phyloP scores from a whole-genome alignment of 2,329 filamentous ascomycete genomes.

The Colletotrichum salicis region DNA sequence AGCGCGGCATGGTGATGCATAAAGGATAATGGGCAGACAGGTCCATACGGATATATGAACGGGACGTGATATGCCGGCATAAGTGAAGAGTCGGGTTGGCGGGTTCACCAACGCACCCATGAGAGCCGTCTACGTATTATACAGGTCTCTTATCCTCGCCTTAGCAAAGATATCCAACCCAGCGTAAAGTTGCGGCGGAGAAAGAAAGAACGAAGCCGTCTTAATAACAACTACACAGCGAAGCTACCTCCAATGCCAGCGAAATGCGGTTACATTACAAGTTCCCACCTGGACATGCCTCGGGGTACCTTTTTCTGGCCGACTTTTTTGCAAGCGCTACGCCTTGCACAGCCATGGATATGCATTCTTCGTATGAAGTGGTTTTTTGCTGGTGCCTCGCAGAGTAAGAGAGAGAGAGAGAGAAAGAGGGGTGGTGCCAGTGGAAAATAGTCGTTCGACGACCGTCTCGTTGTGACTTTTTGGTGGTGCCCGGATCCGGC shows the following conservation, averaged over 20 bases:
- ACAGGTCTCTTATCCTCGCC: neutral
- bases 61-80: conserved; percentile 2
- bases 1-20: conserved; percentile 1
- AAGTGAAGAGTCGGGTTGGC: neutral
- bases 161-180: neutral
- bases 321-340: neutral
- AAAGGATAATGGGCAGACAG: neutral
- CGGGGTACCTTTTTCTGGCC: neutral
- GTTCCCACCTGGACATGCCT: neutral
- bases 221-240: neutral
- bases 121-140: too few species aligned
- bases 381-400: neutral
- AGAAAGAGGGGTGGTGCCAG: conserved; percentile 2
- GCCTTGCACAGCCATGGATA: conserved; percentile 31
- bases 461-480: conserved; percentile 33
- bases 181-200: neutral
- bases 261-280: conserved; percentile 14
- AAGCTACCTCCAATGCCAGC: neutral
- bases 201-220: neutral
- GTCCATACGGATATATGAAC: neutral
- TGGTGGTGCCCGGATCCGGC: conserved; percentile 37
- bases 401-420: too few species aligned
- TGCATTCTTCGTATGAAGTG: conserved; percentile 27
- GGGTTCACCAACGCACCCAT: neutral
- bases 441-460: neutral